Evolutionary conservation across 768 basidiomycete species (phyloP).

Genomic region (Paxillus rubicundulus): DNA sequence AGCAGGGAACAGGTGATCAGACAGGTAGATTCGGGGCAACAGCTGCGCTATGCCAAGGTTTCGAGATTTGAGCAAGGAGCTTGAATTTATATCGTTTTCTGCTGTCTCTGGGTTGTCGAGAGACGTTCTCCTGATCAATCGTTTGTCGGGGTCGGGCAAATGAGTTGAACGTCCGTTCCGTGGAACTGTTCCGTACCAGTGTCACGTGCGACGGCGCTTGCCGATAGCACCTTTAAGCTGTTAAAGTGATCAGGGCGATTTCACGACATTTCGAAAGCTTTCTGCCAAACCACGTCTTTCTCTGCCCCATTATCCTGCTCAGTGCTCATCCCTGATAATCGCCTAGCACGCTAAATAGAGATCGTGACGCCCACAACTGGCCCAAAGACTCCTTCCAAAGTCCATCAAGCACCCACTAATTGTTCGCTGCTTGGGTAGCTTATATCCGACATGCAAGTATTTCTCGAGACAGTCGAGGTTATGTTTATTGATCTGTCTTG

Average conservation of each 20-base stretch:
- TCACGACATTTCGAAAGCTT: slow-evolving; percentile 12
- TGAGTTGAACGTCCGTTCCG: slow-evolving; percentile 16
- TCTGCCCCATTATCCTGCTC: slow-evolving; percentile 18
- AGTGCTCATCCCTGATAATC: slow-evolving; percentile 20
- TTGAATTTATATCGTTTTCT: too few relatives aligned
- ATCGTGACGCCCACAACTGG: slow-evolving; percentile 11
- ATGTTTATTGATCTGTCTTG: slow-evolving; percentile 15
- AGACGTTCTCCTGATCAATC: too few relatives aligned
- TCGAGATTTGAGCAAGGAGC: too few relatives aligned
- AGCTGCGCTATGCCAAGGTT: too few relatives aligned
- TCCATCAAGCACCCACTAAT: slow-evolving; percentile 1
- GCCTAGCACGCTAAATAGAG: slow-evolving; percentile 8
- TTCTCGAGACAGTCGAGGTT: not conserved
- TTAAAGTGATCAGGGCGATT: slow-evolving; percentile 31
- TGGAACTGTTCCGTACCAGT: slow-evolving; percentile 1
- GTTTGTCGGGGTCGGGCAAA: slow-evolving; percentile 8
- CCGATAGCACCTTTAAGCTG: slow-evolving; percentile 27
- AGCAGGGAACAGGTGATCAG: too few relatives aligned
- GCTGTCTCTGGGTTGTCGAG: too few relatives aligned
- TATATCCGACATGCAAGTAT: slow-evolving; percentile 16
- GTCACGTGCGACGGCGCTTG: slow-evolving; percentile 33
- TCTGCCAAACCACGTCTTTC: slow-evolving; percentile 12
- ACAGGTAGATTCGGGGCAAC: too few relatives aligned
- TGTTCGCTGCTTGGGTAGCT: slow-evolving; percentile 1
- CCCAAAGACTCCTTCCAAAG: not conserved